Conservation (phyloP, 495 filamentous ascomycete genomes). For the Penicillium parvum region DNA sequence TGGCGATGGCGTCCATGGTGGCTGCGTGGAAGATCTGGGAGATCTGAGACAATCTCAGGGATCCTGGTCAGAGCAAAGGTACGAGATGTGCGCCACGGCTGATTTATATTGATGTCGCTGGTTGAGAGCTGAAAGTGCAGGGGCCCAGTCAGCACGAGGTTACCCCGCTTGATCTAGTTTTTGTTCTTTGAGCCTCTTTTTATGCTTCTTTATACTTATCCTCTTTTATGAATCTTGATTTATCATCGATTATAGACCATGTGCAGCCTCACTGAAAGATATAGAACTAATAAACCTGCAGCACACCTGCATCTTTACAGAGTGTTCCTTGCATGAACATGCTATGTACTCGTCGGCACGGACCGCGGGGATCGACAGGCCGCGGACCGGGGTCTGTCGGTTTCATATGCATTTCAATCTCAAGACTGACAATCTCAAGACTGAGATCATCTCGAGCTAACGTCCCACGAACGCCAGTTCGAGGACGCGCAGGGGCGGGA, state of each 20-base stretch:
- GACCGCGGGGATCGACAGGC: slow-evolving; percentile 6
- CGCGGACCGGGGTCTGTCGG: slow-evolving; percentile 13
- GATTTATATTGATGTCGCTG: no score
- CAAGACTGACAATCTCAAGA: background rate
- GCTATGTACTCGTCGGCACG: slow-evolving; percentile 7
- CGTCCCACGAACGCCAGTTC: slow-evolving; percentile 38
- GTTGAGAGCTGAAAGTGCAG: no score
- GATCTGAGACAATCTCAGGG: no score
- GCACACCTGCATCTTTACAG: slow-evolving; percentile 1
- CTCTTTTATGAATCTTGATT: no score
- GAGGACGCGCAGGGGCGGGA: slow-evolving; percentile 39
- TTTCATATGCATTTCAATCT: slow-evolving; percentile 8
- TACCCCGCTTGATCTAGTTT: no score
- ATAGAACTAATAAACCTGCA: background rate
- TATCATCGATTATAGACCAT: background rate
- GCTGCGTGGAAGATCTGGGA: no score
- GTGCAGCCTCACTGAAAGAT: background rate
- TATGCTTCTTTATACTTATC: no score
- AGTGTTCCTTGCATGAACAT: background rate
- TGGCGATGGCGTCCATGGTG: slow-evolving; percentile 13
- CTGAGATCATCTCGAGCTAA: slow-evolving; percentile 9
- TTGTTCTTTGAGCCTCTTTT: no score
- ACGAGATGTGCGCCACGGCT: no score
- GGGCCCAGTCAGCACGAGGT: no score
- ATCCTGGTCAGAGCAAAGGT: no score